Evolutionary conservation across 1,284 basidiomycete genomes (phyloP).

Genomic region (Hymenochaete sp.): DNA sequence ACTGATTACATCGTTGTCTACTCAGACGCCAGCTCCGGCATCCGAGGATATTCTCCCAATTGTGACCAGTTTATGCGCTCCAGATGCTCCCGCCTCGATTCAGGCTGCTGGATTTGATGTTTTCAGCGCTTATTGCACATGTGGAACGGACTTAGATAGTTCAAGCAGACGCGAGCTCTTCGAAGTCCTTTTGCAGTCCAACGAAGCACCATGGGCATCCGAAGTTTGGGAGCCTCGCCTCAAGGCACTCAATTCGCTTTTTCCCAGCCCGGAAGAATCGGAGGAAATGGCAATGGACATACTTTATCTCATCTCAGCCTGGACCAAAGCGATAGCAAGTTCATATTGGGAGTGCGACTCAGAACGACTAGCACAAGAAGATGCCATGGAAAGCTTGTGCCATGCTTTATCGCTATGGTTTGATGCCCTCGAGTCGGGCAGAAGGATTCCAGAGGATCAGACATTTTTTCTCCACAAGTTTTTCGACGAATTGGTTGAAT

Average conservation of each 20-base stretch:
- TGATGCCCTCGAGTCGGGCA: slow-evolving; percentile 41
- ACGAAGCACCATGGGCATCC: slow-evolving; percentile 38
- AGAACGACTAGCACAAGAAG: slow-evolving; percentile 50
- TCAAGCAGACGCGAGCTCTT: slow-evolving; percentile 54
- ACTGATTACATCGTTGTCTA: slow-evolving; percentile 32
- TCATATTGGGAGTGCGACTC: slow-evolving; percentile 35
- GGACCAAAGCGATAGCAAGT: slow-evolving; percentile 57
- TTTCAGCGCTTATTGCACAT: slow-evolving; percentile 51
- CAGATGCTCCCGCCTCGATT: slow-evolving; percentile 42
- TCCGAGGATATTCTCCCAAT: slow-evolving; percentile 43
- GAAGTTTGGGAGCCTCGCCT: slow-evolving; percentile 65
- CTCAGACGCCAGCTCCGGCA: slow-evolving; percentile 42
- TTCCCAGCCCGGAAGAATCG: slow-evolving; percentile 48
- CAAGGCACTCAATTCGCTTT: slow-evolving; percentile 54
- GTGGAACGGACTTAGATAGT: slow-evolving; percentile 37
- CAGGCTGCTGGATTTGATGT: slow-evolving; percentile 65
- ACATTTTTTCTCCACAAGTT: slow-evolving; percentile 45
- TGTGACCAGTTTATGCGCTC: slow-evolving; percentile 46
- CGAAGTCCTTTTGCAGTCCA: slow-evolving; percentile 43
- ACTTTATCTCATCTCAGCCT: slow-evolving; percentile 45
- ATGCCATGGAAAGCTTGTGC: slow-evolving; percentile 49
- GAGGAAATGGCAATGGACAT: slow-evolving; percentile 53
- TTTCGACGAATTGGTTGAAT: slow-evolving; percentile 49
- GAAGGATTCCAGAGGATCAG: slow-evolving; percentile 50
- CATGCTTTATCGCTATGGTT: slow-evolving; percentile 46